Conservation (phyloP, 805 yeast species). For the Wilhelminamyces savonicus region DNA sequence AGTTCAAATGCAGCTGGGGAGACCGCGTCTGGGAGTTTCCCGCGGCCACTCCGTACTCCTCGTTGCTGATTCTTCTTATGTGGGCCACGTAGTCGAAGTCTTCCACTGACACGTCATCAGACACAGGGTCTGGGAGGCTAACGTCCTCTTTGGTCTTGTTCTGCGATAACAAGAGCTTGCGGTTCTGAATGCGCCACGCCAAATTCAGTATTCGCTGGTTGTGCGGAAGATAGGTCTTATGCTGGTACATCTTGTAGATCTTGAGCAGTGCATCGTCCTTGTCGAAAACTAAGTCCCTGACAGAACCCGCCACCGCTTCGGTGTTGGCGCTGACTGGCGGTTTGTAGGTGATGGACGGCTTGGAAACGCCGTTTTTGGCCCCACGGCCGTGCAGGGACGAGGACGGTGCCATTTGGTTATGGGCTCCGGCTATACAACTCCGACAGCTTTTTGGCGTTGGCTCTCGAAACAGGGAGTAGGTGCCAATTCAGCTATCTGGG, state of each 20-base stretch:
- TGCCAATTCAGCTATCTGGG: too few species aligned
- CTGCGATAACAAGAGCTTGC: slow-evolving; percentile 17
- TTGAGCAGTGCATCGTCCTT: slow-evolving; percentile 29
- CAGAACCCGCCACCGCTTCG: too few species aligned
- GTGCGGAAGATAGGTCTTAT: slow-evolving; percentile 36
- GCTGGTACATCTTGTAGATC: slow-evolving; percentile 36
- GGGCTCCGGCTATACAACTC: too few species aligned
- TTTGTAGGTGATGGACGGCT: too few species aligned
- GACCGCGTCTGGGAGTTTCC: too few species aligned
- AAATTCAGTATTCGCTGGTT: slow-evolving; percentile 35
- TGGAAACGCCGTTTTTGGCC: too few species aligned
- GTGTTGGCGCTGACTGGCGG: too few species aligned
- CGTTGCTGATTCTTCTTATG: slow-evolving; percentile 35
- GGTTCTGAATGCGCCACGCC: slow-evolving; percentile 41
- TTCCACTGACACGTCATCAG: slow-evolving; percentile 16
- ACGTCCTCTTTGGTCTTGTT: background rate
- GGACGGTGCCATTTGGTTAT: too few species aligned
- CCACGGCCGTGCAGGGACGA: too few species aligned
- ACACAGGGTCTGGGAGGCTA: background rate
- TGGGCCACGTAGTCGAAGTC: slow-evolving; percentile 43
- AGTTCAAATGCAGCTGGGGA: too few species aligned
- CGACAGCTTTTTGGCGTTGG: too few species aligned
- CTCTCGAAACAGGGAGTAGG: too few species aligned
- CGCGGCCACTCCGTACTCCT: slow-evolving; percentile 19
- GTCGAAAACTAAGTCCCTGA: slow-evolving; percentile 22